Conservation (phyloP, 768 basidiomycete species). For the Dacryopinax spathularia region DNA sequence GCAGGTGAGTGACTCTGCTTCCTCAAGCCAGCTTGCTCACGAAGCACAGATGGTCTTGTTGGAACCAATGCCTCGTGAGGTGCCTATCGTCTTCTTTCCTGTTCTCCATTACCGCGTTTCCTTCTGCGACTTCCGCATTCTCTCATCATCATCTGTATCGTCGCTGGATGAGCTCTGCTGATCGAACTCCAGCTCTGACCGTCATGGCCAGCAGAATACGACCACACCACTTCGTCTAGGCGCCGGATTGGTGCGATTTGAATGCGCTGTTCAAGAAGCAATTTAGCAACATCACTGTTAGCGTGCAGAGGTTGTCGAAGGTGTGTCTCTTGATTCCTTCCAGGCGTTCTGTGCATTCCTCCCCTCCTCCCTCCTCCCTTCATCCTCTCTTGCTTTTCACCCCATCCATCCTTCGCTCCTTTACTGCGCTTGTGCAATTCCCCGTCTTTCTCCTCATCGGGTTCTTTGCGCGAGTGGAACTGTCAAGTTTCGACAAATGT, state of each 20-base stretch:
- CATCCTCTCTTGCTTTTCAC: too few species aligned
- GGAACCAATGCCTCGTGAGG: conserved; percentile 90
- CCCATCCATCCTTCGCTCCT: too few species aligned
- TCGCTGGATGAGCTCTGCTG: too few species aligned
- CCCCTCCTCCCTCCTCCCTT: background rate
- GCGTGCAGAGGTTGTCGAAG: conserved; percentile 81
- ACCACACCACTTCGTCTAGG: conserved; percentile 48
- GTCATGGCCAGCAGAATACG: conserved; percentile 56
- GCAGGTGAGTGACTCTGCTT: conserved; percentile 34
- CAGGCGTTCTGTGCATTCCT: conserved; percentile 1
- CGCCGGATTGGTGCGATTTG: conserved; percentile 81
- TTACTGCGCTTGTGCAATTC: too few species aligned
- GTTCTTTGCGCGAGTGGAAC: too few species aligned
- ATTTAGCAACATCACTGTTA: conserved; percentile 73
- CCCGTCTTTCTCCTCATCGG: too few species aligned
- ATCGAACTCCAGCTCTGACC: conserved; percentile 66
- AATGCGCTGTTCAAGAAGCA: conserved; percentile 73
- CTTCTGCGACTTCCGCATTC: background rate
- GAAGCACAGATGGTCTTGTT: conserved; percentile 47
- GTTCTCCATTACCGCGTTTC: background rate
- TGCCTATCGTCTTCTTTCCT: too few species aligned
- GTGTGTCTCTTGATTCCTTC: conserved; percentile 29
- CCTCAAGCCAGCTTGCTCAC: too few species aligned
- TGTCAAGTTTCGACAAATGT: too few species aligned
- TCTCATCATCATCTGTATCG: too few species aligned